These are phyloP conservation scores for Lunularia cruciata DNA, from an alignment of 225 moss, liverwort and hornwort genomes.

Conservation along the genomic window DNA sequence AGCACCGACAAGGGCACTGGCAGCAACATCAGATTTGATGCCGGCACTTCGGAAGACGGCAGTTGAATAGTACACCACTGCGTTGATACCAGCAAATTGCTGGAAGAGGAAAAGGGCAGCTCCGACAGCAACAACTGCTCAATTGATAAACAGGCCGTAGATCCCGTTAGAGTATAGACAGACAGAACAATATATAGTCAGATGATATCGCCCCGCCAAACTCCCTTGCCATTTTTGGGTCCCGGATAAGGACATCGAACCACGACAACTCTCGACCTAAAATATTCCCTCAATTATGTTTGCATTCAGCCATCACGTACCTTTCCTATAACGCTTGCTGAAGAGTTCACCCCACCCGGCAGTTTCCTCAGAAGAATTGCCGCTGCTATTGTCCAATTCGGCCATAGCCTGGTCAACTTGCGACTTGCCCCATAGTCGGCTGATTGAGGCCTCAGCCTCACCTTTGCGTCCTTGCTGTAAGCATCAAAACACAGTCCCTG, in stretches of 20 bases:
- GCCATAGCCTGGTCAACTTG: constrained; percentile 71
- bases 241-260: too few relatives aligned
- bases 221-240: too few relatives aligned
- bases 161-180: too few relatives aligned
- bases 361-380: constrained; percentile 58
- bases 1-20: constrained; percentile 95
- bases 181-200: too few relatives aligned
- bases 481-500: neutral
- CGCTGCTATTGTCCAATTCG: constrained; percentile 57
- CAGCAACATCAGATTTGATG: constrained; percentile 93
- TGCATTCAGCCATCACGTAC: too few relatives aligned
- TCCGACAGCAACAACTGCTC: constrained; percentile 78
- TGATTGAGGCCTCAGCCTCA: constrained; percentile 70
- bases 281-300: too few relatives aligned
- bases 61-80: constrained; percentile 94
- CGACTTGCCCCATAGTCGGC: constrained; percentile 80
- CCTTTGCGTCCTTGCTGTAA: constrained; percentile 74
- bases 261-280: too few relatives aligned
- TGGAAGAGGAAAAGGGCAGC: constrained; percentile 85
- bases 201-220: too few relatives aligned
- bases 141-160: constrained; percentile 47
- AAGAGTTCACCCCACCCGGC: constrained; percentile 84
- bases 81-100: constrained; percentile 98
- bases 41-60: constrained; percentile 85
- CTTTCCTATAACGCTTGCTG: constrained; percentile 68